Evolutionary conservation across 2,329 filamentous ascomycete species (phyloP), one percentile per base, ranked within the genome.

Genomic region (Hysterium pulicare): DNA sequence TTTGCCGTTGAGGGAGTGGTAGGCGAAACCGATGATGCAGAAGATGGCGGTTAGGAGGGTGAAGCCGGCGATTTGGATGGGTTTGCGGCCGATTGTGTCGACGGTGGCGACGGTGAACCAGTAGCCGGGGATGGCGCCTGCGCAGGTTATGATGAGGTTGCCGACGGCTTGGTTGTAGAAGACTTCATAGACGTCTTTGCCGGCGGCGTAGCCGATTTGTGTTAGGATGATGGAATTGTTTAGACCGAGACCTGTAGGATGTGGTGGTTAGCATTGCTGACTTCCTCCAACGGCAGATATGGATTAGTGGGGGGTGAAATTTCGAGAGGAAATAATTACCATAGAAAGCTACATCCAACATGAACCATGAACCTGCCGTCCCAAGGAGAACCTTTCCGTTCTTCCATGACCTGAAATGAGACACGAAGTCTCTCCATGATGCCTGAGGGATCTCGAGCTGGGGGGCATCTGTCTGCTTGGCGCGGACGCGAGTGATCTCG

Each of bases 121-220:
- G 73, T 90, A 90, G 11, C 87, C 87, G 0, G 87, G 87, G 11
- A 90, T 86, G 36, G 87, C 84, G 44, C 86, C 87, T 3, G 87
- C 86, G 45, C 86, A 81, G 53, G 90, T 82, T 38, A 90, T 77
- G 52, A 90, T 87, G 54, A 90, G 70, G 70, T 91, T 90, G 8
- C 87, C 87, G 16, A 88, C 77, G 38, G 86, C 84, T 6, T 82
- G 87, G 68, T 86, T 87, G 72, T 82, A 83, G 48, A 89, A 75
- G 61, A 74, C 76, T 51, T 87, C 65, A 69, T 90, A 90, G 22
- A 86, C 79, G 49, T 76, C 80, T 41, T 58, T 59, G 8, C 83
- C 83, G 23, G 71, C 70, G 16, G 81, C 81, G 69, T 83, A 91
- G 38, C 86, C 87, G 56, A 90, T 90, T 3, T 79, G 78, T 20